phyloP scores from a whole-genome alignment of 2,329 filamentous ascomycete genomes.

The Exophiala bonariae region DNA sequence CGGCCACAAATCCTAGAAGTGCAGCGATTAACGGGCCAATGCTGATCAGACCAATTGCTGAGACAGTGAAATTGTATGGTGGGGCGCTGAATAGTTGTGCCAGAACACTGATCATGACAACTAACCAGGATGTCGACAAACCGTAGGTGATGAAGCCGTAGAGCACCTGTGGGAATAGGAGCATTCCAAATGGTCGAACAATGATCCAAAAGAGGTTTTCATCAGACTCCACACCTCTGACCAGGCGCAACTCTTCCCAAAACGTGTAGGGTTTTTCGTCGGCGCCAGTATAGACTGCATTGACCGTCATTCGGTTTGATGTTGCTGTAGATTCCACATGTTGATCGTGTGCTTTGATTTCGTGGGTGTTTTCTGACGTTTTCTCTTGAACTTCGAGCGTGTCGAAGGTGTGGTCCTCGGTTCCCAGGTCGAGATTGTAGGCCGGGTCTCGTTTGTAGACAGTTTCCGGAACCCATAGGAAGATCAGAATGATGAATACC shows the following conservation, averaged over 20 bases:
- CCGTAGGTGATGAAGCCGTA: slow-evolving; percentile 32
- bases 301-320: slow-evolving; percentile 5
- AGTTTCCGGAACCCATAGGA: slow-evolving; percentile 22
- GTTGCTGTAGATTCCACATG: slow-evolving; percentile 16
- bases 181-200: slow-evolving; percentile 33
- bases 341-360: slow-evolving; percentile 12
- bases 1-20: slow-evolving; percentile 8
- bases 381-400: slow-evolving; percentile 10
- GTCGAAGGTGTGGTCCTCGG: slow-evolving; percentile 22
- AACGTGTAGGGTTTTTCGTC: slow-evolving; percentile 19
- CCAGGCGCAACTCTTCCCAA: slow-evolving; percentile 17
- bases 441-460: slow-evolving; percentile 25
- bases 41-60: slow-evolving; percentile 27
- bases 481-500: slow-evolving; percentile 14
- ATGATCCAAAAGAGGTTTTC: slow-evolving; percentile 29
- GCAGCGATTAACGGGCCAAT: not conserved
- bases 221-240: slow-evolving; percentile 18
- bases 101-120: slow-evolving; percentile 28
- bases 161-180: slow-evolving; percentile 33
- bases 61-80: slow-evolving; percentile 33
- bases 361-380: no score
- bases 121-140: slow-evolving; percentile 17
- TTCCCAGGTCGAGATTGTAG: slow-evolving; percentile 23
- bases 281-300: slow-evolving; percentile 19
- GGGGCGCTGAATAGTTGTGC: slow-evolving; percentile 34